These are phyloP conservation scores for Colletotrichum incanum DNA, from an alignment of 2,329 filamentous ascomycete species.

Conservation along the genomic window DNA sequence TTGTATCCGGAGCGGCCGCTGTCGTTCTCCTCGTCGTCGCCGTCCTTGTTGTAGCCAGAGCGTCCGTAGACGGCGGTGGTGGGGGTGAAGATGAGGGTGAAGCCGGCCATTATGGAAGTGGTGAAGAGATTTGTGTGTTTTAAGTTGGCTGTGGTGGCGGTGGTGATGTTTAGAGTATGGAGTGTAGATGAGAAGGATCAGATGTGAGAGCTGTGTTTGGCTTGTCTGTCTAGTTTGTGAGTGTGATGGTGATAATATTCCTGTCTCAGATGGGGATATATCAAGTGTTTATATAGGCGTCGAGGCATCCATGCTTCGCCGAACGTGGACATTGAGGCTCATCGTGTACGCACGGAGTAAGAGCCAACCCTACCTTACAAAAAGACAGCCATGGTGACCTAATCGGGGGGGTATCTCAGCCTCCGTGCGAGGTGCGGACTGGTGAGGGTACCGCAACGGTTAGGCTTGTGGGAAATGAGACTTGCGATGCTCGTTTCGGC, in stretches of 20 bases:
- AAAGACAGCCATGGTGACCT: constrained; percentile 2
- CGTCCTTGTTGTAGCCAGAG: constrained; percentile 61
- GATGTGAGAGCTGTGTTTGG: constrained; percentile 23
- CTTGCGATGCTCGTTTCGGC: constrained; percentile 26
- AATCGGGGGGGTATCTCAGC: constrained; percentile 28
- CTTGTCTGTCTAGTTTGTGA: constrained; percentile 30
- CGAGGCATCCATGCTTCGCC: constrained; percentile 18
- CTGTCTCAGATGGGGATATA: constrained; percentile 20
- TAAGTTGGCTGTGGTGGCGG: constrained; percentile 39
- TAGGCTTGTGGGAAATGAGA: constrained; percentile 13
- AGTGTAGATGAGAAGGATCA: constrained; percentile 43
- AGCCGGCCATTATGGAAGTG: constrained; percentile 55
- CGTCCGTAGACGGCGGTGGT: constrained; percentile 57
- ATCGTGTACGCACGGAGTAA: constrained; percentile 34
- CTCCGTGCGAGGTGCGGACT: constrained; percentile 30
- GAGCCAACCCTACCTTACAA: constrained; percentile 24
- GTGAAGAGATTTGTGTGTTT: constrained; percentile 28
- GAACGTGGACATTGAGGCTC: constrained; percentile 31
- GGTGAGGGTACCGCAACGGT: constrained; percentile 21
- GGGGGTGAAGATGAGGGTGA: constrained; percentile 51
- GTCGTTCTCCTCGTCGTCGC: constrained; percentile 50
- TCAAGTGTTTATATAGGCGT: constrained; percentile 38
- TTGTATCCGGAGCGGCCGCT: constrained; percentile 61
- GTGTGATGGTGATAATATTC: constrained; percentile 25
- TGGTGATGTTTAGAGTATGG: constrained; percentile 47